Percentiles rank a stretch among this genome's conserved stretches.
phyloP scores from a whole-genome alignment of 169 alveolate genomes.

The Plasmodium gallinaceum region DNA sequence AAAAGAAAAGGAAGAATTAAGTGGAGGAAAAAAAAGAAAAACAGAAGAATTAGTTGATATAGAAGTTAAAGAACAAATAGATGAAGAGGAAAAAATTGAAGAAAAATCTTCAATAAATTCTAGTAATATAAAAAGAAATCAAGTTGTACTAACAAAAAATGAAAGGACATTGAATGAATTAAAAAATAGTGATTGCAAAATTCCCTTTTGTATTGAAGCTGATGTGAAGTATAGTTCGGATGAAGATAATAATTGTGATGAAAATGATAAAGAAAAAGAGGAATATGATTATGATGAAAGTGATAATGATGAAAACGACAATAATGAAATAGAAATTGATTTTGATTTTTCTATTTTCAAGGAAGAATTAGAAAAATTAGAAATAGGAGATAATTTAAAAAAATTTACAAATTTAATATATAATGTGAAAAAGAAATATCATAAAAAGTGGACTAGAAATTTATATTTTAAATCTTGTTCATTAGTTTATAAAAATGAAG shows the following conservation, averaged over 20 bases:
- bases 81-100: conserved; percentile 4
- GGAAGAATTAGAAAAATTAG: conserved; percentile 60
- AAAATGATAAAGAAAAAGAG: conserved; percentile 28
- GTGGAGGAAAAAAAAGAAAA: not conserved
- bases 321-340: conserved; percentile 15
- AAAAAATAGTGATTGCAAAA: conserved; percentile 23
- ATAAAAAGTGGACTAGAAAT: conserved; percentile 63
- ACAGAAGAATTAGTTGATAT: not conserved
- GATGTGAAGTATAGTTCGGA: conserved; percentile 66
- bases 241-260: conserved; percentile 27
- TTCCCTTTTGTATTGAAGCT: conserved; percentile 54
- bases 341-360: conserved; percentile 45
- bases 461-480: conserved; percentile 70
- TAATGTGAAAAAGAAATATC: conserved; percentile 64
- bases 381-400: conserved; percentile 39
- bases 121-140: conserved; percentile 27
- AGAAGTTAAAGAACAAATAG: not conserved
- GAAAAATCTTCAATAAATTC: not conserved
- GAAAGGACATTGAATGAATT: conserved; percentile 53
- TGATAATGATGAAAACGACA: conserved; percentile 1
- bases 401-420: conserved; percentile 68
- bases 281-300: not conserved
- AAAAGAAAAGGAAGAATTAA: not conserved
- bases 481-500: conserved; percentile 61
- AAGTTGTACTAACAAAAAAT: conserved; percentile 53